These are phyloP conservation scores for Helianthus annuus DNA, from an alignment of 129 eudicot species.

Conservation along the genomic window HanXRQr2.0-SUNRISE NC_035438.2:69914797-69915296, in stretches of 20 bases:
- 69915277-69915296: not conserved
- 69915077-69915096: conserved; percentile 91
- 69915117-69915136: conserved; percentile 66
- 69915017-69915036: conserved; percentile 36
- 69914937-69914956: conserved; percentile 39
- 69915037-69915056: conserved; percentile 52
- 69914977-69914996: conserved; percentile 37
- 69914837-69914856: conserved; percentile 42
- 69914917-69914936: conserved; percentile 36
- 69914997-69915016: conserved; percentile 47
- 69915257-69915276: not conserved
- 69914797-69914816: conserved; percentile 28
- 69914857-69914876: conserved; percentile 58
- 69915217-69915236: no score
- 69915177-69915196: conserved; percentile 47
- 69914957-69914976: conserved; percentile 42
- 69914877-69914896: conserved; percentile 9
- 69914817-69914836: conserved; percentile 39
- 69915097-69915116: conserved; percentile 79
- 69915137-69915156: conserved; percentile 67
- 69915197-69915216: not conserved
- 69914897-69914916: conserved; percentile 38
- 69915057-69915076: conserved; percentile 80
- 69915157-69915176: conserved; percentile 75
- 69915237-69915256: not conserved